Base-by-base conservation (phyloP, 352 stramenopile species). In the Globisporangium polare region DNA sequence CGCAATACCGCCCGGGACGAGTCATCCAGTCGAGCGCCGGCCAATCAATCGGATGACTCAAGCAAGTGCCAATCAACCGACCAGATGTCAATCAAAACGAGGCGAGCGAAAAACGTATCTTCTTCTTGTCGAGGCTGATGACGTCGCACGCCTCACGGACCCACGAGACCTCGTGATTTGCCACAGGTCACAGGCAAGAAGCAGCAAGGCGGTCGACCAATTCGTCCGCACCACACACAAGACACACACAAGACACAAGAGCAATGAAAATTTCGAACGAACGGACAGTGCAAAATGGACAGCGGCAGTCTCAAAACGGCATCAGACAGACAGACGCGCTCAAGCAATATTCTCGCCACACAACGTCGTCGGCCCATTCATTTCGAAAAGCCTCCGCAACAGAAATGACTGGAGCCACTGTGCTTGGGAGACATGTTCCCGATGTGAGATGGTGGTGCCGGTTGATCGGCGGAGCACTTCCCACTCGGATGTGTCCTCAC, bases 121-220 rank as follows among this genome's bases (percentile, higher is more conserved):
- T 8, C 10, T 13, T 39, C n/a, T 27, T 49, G n/a, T 22, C 27
- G 9, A n/a, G 7, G 26, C 12, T 2, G 50, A 24, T 56, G 50
- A 56, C 50, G 50, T 56, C 50, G 50, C 18, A n/a, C 29, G 50
- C 50, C 50, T 56, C 50, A 56, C n/a, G 18, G 29, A 9, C 18
- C 24, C 27, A 41, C 20, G 26, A 8, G 35, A 12, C 50, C 50
- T 42, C 8, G 27, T 13, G 26, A 43, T 56, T 17, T 26, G 26
- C 29, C 6, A 7, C 2, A 2, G 29, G 29, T 6, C 29, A 33
- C 29, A 33, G 29, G 6, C 29, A n/a, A n/a, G n/a, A n/a, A 33
- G 29, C 6, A 33, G 29, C 29, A 33, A 33, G 29, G 33, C 33
- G 29, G 29, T 33, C 8, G 29, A 8, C 33, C 22, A 33, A 33